Base-by-base conservation (phyloP, 148 eudicot species). In the Cornus suecica region DNA sequence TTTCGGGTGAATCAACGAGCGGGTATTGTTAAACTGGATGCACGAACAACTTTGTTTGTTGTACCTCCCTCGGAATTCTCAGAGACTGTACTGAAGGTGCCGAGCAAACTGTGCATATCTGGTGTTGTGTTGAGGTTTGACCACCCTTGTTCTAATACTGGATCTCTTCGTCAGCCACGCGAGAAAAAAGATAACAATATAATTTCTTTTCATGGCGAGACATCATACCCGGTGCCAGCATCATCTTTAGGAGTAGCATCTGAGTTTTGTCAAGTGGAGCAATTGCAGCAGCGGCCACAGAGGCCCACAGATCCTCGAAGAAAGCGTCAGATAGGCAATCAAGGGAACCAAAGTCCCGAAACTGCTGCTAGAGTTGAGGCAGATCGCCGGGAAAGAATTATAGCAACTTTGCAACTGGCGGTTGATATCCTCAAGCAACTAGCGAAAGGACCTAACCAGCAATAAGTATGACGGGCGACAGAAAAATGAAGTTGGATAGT, bases 21-120 rank as follows among this genome's bases (percentile, higher is more conserved):
- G n/a, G 97, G 95, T 1, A 95, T 92, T 60, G 89, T 93, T 70
- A 90, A 89, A 84, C 69, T 92, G 77, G 95, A 92, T 64, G 93
- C 90, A 32, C 78, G 45, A 27, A 86, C 85, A 76, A 90, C 97
- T 65, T 77, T 92, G 78, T 92, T 90, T 79, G 89, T 92, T 23
- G 95, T 92, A 25, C 95, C 97, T 56, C 97, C 97, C 79, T 92
- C 97, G 32, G 97, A 92, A 24, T 92, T 92, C 85, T 87, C 97
- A 0, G 93, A 90, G 76, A 89, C 90, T 65, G 89, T 92, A 28
- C 88, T 92, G 3, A 92, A 92, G 75, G 90, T 92, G 31, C 91
- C 97, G 0, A 95, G 97, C 22, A 92, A 85, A 76, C 79, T 92
- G 54, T 90, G 97, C 86, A 92, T 92, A 20, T 90, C 97, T 14